Conservation (phyloP, 352 stramenopile genomes). For the Pythium brassicae region DNA sequence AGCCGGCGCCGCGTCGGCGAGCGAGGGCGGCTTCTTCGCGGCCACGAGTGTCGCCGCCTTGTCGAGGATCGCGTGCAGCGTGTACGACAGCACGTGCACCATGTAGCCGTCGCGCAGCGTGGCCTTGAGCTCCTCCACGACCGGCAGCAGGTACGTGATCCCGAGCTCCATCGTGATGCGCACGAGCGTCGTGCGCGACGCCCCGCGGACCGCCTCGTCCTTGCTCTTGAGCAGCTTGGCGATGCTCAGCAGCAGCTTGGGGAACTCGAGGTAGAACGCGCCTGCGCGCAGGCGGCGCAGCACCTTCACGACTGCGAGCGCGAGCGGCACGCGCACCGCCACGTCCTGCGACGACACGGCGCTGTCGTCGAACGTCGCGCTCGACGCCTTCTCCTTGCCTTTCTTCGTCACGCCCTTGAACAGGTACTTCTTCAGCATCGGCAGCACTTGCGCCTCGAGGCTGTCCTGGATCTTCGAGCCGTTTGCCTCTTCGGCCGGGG, state of each 20-base stretch:
- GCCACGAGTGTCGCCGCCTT: slow-evolving; percentile 65
- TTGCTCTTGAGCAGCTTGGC: slow-evolving; percentile 88
- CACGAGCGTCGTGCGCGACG: slow-evolving; percentile 91
- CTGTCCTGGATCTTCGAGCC: slow-evolving; percentile 73
- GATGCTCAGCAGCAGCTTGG: slow-evolving; percentile 91
- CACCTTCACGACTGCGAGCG: slow-evolving; percentile 96
- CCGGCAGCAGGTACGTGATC: slow-evolving; percentile 75
- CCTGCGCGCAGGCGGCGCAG: slow-evolving; percentile 88
- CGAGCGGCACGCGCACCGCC: slow-evolving; percentile 89
- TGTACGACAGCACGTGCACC: slow-evolving; percentile 85
- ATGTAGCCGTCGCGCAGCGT: slow-evolving; percentile 83
- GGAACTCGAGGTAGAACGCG: slow-evolving; percentile 92
- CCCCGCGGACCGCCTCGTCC: slow-evolving; percentile 90
- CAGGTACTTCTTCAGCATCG: slow-evolving; percentile 82
- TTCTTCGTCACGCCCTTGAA: slow-evolving; percentile 78
- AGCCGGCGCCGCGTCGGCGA: slow-evolving; percentile 22
- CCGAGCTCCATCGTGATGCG: slow-evolving; percentile 93
- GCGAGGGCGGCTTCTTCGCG: slow-evolving; percentile 32
- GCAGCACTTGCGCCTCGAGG: slow-evolving; percentile 76
- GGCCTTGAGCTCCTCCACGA: slow-evolving; percentile 81
- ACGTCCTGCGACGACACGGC: slow-evolving; percentile 43
- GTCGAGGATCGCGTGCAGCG: slow-evolving; percentile 79
- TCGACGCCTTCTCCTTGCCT: slow-evolving; percentile 18
- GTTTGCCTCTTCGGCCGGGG: slow-evolving; percentile 17
- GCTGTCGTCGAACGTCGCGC: slow-evolving; percentile 43